phyloP scores from a whole-genome alignment of 768 basidiomycete species.

The Lentinula sp. region DNA sequence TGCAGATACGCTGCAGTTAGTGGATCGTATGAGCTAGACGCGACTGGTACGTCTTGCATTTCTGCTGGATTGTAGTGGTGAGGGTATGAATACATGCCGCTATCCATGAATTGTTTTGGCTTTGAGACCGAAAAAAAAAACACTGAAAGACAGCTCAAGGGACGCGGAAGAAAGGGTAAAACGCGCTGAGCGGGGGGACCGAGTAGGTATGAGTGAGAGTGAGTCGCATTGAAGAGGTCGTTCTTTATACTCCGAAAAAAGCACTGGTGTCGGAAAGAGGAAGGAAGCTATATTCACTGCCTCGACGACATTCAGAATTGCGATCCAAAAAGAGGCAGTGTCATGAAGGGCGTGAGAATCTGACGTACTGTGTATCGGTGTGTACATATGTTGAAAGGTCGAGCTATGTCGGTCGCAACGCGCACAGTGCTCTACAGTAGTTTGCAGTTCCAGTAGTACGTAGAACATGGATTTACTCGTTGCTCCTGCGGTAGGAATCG shows the following conservation, averaged over 20 bases:
- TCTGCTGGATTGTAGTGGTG: background rate
- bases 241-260: background rate
- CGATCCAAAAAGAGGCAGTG: background rate
- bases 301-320: background rate
- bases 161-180: background rate
- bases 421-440: background rate
- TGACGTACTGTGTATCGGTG: background rate
- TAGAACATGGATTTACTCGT: background rate
- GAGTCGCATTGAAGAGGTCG: background rate
- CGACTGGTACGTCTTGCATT: background rate
- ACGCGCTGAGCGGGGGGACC: no score
- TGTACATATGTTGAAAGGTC: background rate
- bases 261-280: background rate
- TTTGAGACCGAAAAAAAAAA: background rate
- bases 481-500: background rate
- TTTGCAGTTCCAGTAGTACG: background rate
- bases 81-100: background rate
- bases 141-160: background rate
- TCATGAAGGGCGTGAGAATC: background rate
- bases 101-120: background rate
- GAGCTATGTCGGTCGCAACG: constrained; percentile 4
- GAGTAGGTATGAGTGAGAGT: background rate
- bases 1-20: background rate
- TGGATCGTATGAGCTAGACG: background rate
- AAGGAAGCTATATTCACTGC: background rate